Conservation (phyloP, 2,329 filamentous ascomycete genomes). For the Exophiala alcalophila region DNA sequence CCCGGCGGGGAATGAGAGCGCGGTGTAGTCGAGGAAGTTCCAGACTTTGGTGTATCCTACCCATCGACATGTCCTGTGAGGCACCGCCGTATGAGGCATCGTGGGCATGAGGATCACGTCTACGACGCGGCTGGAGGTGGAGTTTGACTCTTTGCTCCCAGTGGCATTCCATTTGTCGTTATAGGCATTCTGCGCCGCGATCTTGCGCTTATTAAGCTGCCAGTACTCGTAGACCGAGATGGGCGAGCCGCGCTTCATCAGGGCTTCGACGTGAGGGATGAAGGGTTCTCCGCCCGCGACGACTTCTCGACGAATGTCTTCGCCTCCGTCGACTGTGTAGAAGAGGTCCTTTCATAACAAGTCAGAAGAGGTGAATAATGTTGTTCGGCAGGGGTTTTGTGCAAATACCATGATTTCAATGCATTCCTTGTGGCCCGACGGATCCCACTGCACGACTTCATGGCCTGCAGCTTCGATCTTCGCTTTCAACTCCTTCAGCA, state of each 20-base stretch:
- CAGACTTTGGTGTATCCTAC: conserved; percentile 60
- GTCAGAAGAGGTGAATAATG: background rate
- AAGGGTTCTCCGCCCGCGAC: conserved; percentile 57
- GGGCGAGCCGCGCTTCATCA: conserved; percentile 52
- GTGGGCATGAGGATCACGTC: conserved; percentile 59
- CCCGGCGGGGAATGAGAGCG: conserved; percentile 53
- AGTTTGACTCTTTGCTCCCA: too few relatives aligned
- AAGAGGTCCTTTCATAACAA: conserved; percentile 57
- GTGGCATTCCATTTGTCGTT: conserved; percentile 58
- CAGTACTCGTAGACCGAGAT: conserved; percentile 65
- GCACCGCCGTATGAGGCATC: conserved; percentile 53
- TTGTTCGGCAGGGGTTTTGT: conserved; percentile 34
- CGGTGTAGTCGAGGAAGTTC: conserved; percentile 62
- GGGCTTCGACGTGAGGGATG: conserved; percentile 56
- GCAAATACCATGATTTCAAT: conserved; percentile 40
- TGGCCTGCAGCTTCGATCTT: conserved; percentile 51
- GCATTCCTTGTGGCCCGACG: conserved; percentile 21
- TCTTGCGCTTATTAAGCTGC: conserved; percentile 62
- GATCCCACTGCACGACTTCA: conserved; percentile 40
- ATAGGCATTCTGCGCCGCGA: conserved; percentile 53
- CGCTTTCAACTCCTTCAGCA: conserved; percentile 18
- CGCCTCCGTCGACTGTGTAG: conserved; percentile 61
- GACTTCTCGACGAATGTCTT: conserved; percentile 59
- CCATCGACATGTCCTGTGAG: conserved; percentile 34
- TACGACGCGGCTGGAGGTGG: conserved; percentile 45